Base-by-base conservation (phyloP, 495 filamentous ascomycete species). In the Penicillium pancosmium region DNA sequence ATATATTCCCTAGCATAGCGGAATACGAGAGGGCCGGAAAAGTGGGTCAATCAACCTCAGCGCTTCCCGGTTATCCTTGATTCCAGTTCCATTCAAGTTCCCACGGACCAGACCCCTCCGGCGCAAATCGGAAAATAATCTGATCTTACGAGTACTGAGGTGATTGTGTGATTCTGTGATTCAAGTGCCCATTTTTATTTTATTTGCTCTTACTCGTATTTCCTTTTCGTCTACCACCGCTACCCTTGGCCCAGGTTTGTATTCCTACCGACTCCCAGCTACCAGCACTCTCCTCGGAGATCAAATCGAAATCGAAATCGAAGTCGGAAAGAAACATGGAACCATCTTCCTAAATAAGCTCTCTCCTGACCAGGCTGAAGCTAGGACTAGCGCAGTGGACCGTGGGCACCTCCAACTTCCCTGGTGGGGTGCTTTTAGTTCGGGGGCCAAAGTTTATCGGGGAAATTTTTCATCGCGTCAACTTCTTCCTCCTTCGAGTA, bases 31-130 rank as follows among this genome's bases (percentile, higher is more conserved):
- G 27, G 27, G 5, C 6, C 27, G 27, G 27, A 31, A 31, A 31
- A 31, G 27, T 31, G 27, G 27, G 23, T 23, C 23, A 23, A 23
- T 23, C 23, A 23, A n/a, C n/a, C n/a, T n/a, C n/a, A n/a, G n/a
- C 2, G 4, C 23, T 23, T 23, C 3, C 23, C 23, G 23, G 23
- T 23, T 23, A 23, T 23, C 23, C 23, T 23, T 23, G 23, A 23
- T 23, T 23, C 23, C 2, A 23, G 23, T 23, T 43, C 19, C 19
- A 21, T 21, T 21, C 5, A 5, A 9, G 0, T 18, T 44, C 41
- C 41, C 41, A n/a, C 41, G 41, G 41, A 44, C 41, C 41, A 44
- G 41, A 44, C 41, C 13, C 41, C 41, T 44, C 41, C 41, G 41
- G 16, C 41, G 41, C 11, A 38, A 38, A 38, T 38, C 36, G 36